Conservation (phyloP, 345 rosid species). For the Mangifera indica region DNA sequence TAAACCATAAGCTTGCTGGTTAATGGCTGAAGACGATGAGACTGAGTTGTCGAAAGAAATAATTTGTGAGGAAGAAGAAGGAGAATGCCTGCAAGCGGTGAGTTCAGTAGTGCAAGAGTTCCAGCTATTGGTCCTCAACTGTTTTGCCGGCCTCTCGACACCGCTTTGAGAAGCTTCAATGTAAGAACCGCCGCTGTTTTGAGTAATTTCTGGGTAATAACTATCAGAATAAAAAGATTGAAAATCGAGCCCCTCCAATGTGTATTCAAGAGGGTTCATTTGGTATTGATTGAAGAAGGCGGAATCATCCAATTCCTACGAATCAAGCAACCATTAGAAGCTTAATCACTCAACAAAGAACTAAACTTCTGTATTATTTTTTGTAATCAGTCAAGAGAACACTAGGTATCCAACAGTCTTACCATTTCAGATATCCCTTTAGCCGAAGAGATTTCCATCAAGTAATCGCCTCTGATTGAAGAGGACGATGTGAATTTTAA, state of each 20-base stretch:
- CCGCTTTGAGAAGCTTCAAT: constrained; percentile 2
- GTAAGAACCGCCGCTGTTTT: constrained; percentile 1
- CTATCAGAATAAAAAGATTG: constrained; percentile 25
- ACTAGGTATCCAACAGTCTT: neutral
- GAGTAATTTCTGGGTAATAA: constrained; percentile 13
- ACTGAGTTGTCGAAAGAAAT: constrained; percentile 42
- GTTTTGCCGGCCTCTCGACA: constrained; percentile 35
- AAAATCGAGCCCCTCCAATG: constrained; percentile 31
- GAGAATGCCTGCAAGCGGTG: constrained; percentile 23
- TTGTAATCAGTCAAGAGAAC: too few species aligned
- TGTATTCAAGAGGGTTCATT: constrained; percentile 25
- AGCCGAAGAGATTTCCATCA: constrained; percentile 15
- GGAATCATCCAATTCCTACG: constrained; percentile 39
- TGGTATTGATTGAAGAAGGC: constrained; percentile 26
- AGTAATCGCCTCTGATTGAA: neutral
- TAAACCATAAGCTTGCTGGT: constrained; percentile 15
- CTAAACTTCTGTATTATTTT: too few species aligned
- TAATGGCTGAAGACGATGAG: constrained; percentile 22
- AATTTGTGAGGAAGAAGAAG: constrained; percentile 38
- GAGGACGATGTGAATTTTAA: neutral
- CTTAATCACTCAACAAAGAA: neutral
- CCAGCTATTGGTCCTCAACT: constrained; percentile 34
- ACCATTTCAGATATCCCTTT: constrained; percentile 16
- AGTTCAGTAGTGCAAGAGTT: constrained; percentile 26
- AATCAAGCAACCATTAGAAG: neutral